Percentiles rank a stretch among this genome's conserved stretches.
Conservation (phyloP, 2,329 filamentous ascomycete species). For the Calonectria pteridis region DNA sequence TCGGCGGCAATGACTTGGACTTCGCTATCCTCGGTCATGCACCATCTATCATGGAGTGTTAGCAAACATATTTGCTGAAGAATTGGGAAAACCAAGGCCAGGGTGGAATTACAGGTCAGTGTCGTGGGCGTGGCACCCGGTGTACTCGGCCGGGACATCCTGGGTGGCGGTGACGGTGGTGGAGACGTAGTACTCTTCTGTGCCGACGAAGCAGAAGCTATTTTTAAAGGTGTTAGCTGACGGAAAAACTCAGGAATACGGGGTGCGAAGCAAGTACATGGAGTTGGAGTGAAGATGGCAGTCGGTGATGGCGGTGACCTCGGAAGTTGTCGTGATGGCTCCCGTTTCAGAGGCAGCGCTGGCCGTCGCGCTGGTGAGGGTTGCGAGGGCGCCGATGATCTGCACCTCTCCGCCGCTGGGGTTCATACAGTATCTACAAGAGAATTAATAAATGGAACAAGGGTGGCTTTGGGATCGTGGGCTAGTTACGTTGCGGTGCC, state of each 20-base stretch:
- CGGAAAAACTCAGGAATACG: too few relatives aligned
- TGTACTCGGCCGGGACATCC: slow-evolving; percentile 70
- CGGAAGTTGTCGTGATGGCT: slow-evolving; percentile 14
- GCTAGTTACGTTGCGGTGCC: slow-evolving; percentile 32
- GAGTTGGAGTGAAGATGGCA: slow-evolving; percentile 55
- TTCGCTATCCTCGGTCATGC: slow-evolving; percentile 38
- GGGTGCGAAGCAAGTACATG: slow-evolving; percentile 47
- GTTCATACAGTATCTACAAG: slow-evolving; percentile 39
- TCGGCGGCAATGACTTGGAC: slow-evolving; percentile 31
- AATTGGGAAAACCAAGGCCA: rapidly evolving
- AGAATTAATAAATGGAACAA: not conserved
- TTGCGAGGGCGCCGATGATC: slow-evolving; percentile 32
- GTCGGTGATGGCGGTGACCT: slow-evolving; percentile 52
- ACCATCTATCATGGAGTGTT: slow-evolving; percentile 30
- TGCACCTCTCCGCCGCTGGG: slow-evolving; percentile 42
- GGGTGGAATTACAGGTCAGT: slow-evolving; percentile 61
- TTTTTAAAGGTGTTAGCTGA: not conserved
- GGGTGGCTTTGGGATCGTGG: not conserved
- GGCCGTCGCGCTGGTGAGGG: slow-evolving; percentile 1
- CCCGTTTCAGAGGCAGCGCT: slow-evolving; percentile 24
- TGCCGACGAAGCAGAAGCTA: slow-evolving; percentile 59
- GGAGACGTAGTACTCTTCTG: slow-evolving; percentile 56
- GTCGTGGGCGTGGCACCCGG: slow-evolving; percentile 72
- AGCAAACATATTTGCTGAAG: not conserved
- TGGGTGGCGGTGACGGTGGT: slow-evolving; percentile 65